Evolutionary conservation across 2,329 filamentous ascomycete species (phyloP), one percentile per base, ranked within the genome.

Genomic region (Talaromyces sp.): DNA sequence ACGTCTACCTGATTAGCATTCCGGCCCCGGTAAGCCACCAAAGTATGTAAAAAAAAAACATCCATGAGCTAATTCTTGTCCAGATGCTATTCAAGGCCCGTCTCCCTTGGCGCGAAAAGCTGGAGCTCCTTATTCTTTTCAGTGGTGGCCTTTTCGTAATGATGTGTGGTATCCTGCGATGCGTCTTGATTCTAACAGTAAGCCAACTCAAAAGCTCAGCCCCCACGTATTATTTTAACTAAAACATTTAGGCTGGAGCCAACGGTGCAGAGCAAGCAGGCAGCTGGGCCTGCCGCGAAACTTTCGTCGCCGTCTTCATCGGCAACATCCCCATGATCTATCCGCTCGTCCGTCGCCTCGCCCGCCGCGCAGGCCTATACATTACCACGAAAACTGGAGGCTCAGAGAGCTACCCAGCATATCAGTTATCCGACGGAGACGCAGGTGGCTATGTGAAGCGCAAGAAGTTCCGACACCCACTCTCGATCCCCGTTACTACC

Each of bases 1-100:
- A 86, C 57, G 47, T 84, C 1, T 86, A 85, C 57, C 72, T 86
- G n/a, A 79, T 86, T 51, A 76, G 77, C 24, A 84, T 86, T 33
- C 82, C 82, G 0, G 70, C 83, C 4, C 82, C 82, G 1, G 80
- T 84, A 64, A 54, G 63, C 14, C 19, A 9, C 14, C 11, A 11
- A 6, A 16, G 9, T 13, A 11, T 32, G n/a, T n/a, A n/a, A n/a
- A n/a, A n/a, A n/a, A n/a, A n/a, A n/a, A n/a, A n/a, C n/a, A n/a
- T n/a, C n/a, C n/a, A n/a, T 22, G 4, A 24, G 3, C 45, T 47
- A 30, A 47, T 19, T 1, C 0, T 3, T 11, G 7, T 39, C 1
- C 69, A 82, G 54, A 79, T 86, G 73, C 70, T 86, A 1, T 83
- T 79, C 75, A 73, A 72, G 52, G 77, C 82, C 0, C 76, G 75